These are phyloP conservation scores for Prunus davidiana DNA, from an alignment of 306 rosid species.

Conservation along the genomic window DNA sequence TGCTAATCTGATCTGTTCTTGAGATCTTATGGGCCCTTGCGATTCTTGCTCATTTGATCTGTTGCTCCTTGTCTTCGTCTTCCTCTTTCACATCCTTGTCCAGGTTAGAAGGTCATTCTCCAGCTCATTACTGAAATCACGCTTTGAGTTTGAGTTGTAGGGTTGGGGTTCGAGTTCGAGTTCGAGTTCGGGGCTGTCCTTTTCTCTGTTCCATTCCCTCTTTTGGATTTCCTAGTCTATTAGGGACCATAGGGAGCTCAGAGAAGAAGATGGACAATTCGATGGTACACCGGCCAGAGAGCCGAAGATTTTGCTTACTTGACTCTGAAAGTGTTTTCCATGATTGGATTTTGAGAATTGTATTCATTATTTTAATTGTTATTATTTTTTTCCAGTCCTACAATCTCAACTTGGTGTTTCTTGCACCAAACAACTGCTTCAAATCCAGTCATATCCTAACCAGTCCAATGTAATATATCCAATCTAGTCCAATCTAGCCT, in stretches of 20 bases:
- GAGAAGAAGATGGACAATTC: constrained; percentile 22
- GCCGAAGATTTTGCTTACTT: constrained; percentile 51
- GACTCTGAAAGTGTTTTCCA: constrained; percentile 60
- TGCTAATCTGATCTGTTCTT: too few relatives aligned
- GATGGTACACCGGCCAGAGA: constrained; percentile 21
- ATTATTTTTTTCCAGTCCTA: too few relatives aligned
- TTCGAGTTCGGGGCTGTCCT: constrained; percentile 34
- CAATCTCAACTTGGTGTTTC: too few relatives aligned
- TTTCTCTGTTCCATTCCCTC: constrained; percentile 40
- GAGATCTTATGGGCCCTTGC: too few relatives aligned
- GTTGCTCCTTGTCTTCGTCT: neutral
- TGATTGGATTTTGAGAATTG: constrained; percentile 4
- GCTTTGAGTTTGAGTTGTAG: neutral
- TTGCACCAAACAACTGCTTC: too few relatives aligned
- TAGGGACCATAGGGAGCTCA: constrained; percentile 69
- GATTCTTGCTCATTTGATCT: neutral
- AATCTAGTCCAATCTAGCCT: too few relatives aligned
- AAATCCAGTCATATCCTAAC: too few relatives aligned
- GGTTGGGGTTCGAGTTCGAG: constrained; percentile 18
- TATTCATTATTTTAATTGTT: too few relatives aligned
- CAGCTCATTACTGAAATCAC: constrained; percentile 18
- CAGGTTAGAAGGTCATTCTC: constrained; percentile 53
- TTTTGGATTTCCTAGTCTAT: constrained; percentile 62
- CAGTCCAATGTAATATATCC: too few relatives aligned
- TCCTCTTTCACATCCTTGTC: constrained; percentile 37